Conservation (phyloP, 2,329 filamentous ascomycete species). For the Huntiella abstrusa region DNA sequence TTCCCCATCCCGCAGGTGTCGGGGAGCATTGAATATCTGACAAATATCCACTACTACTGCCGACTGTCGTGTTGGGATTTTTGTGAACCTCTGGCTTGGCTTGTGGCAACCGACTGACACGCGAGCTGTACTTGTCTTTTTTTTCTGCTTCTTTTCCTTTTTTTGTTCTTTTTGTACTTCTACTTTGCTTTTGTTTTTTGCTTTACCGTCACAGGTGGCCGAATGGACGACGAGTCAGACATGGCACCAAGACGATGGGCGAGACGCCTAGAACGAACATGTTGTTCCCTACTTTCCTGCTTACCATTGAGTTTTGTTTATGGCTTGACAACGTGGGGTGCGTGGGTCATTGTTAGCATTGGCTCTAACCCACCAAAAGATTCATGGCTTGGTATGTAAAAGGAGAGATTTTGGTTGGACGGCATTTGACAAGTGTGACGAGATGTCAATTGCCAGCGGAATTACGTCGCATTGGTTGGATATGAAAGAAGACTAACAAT, state of each 20-base stretch:
- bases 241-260: slow-evolving; percentile 43
- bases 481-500: neutral
- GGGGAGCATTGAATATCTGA: no score
- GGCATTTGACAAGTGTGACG: neutral
- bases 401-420: neutral
- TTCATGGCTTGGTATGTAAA: slow-evolving; percentile 36
- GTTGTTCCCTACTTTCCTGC: slow-evolving; percentile 61
- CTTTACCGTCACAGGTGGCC: slow-evolving; percentile 15
- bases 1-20: no score
- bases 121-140: no score
- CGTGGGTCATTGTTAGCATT: slow-evolving; percentile 68
- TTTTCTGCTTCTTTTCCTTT: no score
- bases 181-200: neutral
- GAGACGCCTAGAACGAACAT: slow-evolving; percentile 58
- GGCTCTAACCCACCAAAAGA: slow-evolving; percentile 36
- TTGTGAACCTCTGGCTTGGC: no score
- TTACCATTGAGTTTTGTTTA: slow-evolving; percentile 86
- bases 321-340: slow-evolving; percentile 75
- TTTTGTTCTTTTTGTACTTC: neutral
- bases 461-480: neutral
- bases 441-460: neutral
- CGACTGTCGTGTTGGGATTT: no score
- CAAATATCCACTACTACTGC: no score
- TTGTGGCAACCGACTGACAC: no score
- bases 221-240: slow-evolving; percentile 16